Conservation (phyloP, 495 filamentous ascomycete species). For the Podospora didyma region DNA sequence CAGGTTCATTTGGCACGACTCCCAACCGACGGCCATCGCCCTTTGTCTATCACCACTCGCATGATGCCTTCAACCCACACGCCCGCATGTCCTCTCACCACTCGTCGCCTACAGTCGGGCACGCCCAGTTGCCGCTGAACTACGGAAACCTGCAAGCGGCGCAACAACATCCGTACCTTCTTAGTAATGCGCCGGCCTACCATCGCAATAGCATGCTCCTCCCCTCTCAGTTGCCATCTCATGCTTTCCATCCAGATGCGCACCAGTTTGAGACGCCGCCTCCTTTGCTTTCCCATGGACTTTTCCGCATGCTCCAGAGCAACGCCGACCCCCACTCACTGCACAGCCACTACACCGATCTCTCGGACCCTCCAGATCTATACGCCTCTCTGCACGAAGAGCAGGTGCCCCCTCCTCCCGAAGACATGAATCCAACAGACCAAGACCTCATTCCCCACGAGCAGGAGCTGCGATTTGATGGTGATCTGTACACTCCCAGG, state of each 20-base stretch:
- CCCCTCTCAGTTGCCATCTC: slow-evolving; percentile 41
- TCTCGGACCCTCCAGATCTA: slow-evolving; percentile 66
- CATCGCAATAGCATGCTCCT: slow-evolving; percentile 45
- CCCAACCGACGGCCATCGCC: slow-evolving; percentile 50
- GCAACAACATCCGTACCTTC: slow-evolving; percentile 49
- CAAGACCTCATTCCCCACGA: slow-evolving; percentile 66
- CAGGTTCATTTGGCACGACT: slow-evolving; percentile 56
- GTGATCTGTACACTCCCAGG: slow-evolving; percentile 71
- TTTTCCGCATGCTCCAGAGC: slow-evolving; percentile 65
- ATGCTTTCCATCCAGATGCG: slow-evolving; percentile 42
- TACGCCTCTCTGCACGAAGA: slow-evolving; percentile 66
- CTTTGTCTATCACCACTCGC: slow-evolving; percentile 49
- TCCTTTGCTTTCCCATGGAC: slow-evolving; percentile 57
- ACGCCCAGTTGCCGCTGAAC: slow-evolving; percentile 49
- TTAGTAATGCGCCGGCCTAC: slow-evolving; percentile 43
- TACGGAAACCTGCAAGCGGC: slow-evolving; percentile 50
- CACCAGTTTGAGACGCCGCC: slow-evolving; percentile 51
- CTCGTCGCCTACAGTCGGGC: slow-evolving; percentile 53
- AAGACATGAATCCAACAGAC: slow-evolving; percentile 72
- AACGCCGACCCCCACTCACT: slow-evolving; percentile 61
- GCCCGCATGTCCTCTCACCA: slow-evolving; percentile 43
- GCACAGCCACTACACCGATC: slow-evolving; percentile 59
- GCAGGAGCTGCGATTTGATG: slow-evolving; percentile 73
- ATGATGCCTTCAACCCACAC: slow-evolving; percentile 45
- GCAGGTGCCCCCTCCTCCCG: slow-evolving; percentile 61